Evolutionary conservation across 108 stramenopile genomes (phyloP).

Genomic region (Mediolabrus comicus): DNA sequence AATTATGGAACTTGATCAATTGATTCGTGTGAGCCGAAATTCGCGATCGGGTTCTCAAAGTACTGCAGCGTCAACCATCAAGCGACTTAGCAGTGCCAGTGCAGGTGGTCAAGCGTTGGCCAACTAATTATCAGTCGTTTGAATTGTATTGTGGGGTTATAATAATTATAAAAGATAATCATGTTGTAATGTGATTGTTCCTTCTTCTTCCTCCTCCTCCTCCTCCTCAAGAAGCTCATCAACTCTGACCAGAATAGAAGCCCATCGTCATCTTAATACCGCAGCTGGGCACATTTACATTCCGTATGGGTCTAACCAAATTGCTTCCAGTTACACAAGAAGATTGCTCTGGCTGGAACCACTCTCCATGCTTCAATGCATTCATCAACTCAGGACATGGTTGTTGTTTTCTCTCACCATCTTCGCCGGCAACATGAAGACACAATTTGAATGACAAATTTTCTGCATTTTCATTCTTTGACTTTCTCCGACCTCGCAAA

Average conservation of each 20-base stretch:
- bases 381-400: slow-evolving; percentile 31
- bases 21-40: slow-evolving; percentile 32
- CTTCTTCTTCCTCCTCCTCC: too few relatives aligned
- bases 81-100: background rate
- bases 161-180: background rate
- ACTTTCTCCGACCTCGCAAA: slow-evolving; percentile 20
- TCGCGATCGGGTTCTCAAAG: background rate
- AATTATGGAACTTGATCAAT: slow-evolving; percentile 73
- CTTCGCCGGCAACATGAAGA: slow-evolving; percentile 14
- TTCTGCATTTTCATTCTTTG: slow-evolving; percentile 30
- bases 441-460: slow-evolving; percentile 45
- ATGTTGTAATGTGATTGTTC: background rate
- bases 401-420: background rate
- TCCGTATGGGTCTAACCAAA: slow-evolving; percentile 30
- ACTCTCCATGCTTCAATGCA: slow-evolving; percentile 36
- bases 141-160: slow-evolving; percentile 4
- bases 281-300: slow-evolving; percentile 26
- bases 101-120: background rate
- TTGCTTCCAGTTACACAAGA: slow-evolving; percentile 12
- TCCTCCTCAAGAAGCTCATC: too few relatives aligned
- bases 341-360: slow-evolving; percentile 26
- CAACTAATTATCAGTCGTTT: background rate
- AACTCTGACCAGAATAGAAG: slow-evolving; percentile 4
- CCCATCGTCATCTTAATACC: slow-evolving; percentile 40
- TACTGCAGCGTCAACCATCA: slow-evolving; percentile 2